Base-by-base conservation (phyloP, 441 rosid genomes). In the Raphanus hybrid region DNA sequence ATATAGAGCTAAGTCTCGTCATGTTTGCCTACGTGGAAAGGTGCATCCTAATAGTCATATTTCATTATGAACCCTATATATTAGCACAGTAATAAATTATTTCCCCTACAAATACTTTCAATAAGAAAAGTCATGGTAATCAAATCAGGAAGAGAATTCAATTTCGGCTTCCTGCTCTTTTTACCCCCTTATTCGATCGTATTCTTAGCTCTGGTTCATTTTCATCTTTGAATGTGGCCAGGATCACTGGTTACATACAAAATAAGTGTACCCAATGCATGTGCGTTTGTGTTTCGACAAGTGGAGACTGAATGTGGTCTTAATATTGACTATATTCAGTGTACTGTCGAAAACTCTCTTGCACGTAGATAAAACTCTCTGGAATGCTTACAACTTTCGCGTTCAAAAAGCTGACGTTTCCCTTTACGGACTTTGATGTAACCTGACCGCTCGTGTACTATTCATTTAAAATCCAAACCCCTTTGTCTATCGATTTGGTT, bases 251-350 rank as follows among this genome's bases (percentile, higher is more conserved):
- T 8, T 37, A 35, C 43, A 37, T 37, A 70, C 76, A 58, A 15
- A 11, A 27, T 12, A 37, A 7, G 15, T 76, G 32, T 50, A 18
- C 48, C 37, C 4, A 50, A 50, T 34, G 67, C 20, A 41, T 65
- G 34, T 29, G 14, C 54, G 54, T 10, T 7, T 8, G 52, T 70
- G 50, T 57, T 57, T 41, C 29, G 67, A 64, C 67, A 43, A 64
- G 52, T 77, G 71, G 76, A 65, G 61, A 18, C 15, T 71, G 80
- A 64, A 77, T 65, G 68, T 65, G 72, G 80, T 64, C 71, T n/a
- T 18, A 9, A 71, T 64, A 43, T 45, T 45, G 72, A 64, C 72
- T 71, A 57, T 57, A 54, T 77, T 64, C 80, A 71, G 35, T 70
- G 65, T 48, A 8, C 6, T 23, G 8, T 12, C 8, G 16, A 41